These are phyloP conservation scores for Candida fluviatilis DNA, from an alignment of 805 yeast species.

Conservation along the genomic window DNA sequence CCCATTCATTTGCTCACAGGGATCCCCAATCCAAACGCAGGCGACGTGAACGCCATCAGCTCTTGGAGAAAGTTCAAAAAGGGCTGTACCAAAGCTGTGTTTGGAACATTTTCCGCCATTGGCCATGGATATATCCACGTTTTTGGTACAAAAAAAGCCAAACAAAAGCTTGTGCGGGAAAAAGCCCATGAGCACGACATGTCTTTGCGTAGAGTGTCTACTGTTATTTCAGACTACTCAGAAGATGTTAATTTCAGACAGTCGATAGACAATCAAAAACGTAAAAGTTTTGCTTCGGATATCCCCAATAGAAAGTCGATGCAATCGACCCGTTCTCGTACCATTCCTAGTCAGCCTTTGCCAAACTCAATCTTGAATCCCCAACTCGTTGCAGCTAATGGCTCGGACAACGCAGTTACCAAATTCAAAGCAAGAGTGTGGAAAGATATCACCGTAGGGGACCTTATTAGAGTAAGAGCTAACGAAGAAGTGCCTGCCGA, in stretches of 20 bases:
- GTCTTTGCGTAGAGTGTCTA: conserved; percentile 33
- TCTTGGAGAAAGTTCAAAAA: conserved; percentile 71
- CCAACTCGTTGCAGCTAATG: conserved; percentile 6
- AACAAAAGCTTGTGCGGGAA: conserved; percentile 22
- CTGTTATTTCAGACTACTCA: conserved; percentile 32
- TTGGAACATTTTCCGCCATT: conserved; percentile 12
- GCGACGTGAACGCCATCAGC: conserved; percentile 46
- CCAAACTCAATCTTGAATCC: conserved; percentile 22
- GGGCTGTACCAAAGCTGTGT: conserved; percentile 33
- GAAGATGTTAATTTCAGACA: not conserved
- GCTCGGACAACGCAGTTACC: conserved; percentile 6
- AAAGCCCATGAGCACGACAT: conserved; percentile 21
- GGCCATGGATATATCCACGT: conserved; percentile 17
- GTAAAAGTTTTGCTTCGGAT: not conserved
- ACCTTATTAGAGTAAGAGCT: conserved; percentile 61
- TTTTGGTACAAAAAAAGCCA: conserved; percentile 22
- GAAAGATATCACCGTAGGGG: conserved; percentile 74
- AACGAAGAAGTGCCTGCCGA: conserved; percentile 84
- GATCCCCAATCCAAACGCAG: conserved; percentile 54
- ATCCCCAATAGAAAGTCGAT: conserved; percentile 7
- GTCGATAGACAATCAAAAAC: not conserved
- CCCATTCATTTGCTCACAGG: conserved; percentile 55
- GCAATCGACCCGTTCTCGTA: conserved; percentile 8
- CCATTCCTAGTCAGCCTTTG: conserved; percentile 8
- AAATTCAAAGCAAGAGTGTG: conserved; percentile 49